Evolutionary conservation across 495 filamentous ascomycete species (phyloP), one percentile per base, ranked within the genome.

Genomic region (Cercophora newfieldiana): DNA sequence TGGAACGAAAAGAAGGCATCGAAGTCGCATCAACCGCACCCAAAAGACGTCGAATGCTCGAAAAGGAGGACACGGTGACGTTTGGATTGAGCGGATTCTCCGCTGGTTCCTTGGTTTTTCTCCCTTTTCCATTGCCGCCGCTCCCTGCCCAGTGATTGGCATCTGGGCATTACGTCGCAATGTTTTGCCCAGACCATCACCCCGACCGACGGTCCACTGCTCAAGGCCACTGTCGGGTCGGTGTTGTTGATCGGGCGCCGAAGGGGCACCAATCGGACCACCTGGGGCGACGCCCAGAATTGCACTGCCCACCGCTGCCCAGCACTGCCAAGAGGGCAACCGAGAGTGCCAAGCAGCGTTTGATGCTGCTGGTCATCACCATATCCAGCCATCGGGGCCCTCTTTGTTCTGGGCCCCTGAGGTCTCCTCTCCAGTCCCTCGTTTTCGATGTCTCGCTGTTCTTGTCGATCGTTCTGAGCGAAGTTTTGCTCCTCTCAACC

Each of bases 291-390:
- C 48, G 59, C 30, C 63, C 19, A 65, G 29, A 16, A 18, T 21
- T 71, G 69, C 67, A 71, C 67, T 57, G 69, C 67, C 69, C 59
- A 19, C 53, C 22, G 33, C 57, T 63, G 59, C 59, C 65, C 65
- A 63, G 54, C 58, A 51, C 49, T 30, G 68, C 69, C 69, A 71
- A 71, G 69, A 55, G n/a, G 59, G 29, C 61, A 61, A 60, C 63
- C 67, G 68, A 68, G 67, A 72, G 55, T 63, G 61, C 64, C 65
- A 67, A 64, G 61, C n/a, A 50, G 47, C 37, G 12, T 44, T 16
- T 44, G 37, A 44, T 6, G 37, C 37, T 16, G 37, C 37, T 44
- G 37, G 37, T 44, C 37, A 44, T 44, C 37, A 25, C 59, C 44
- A 51, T 19, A 29, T 28, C 22, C 14, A 59, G 56, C n/a, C 56